Conservation (phyloP, 108 stramenopile species). For the Cyclotella cryptica region DNA sequence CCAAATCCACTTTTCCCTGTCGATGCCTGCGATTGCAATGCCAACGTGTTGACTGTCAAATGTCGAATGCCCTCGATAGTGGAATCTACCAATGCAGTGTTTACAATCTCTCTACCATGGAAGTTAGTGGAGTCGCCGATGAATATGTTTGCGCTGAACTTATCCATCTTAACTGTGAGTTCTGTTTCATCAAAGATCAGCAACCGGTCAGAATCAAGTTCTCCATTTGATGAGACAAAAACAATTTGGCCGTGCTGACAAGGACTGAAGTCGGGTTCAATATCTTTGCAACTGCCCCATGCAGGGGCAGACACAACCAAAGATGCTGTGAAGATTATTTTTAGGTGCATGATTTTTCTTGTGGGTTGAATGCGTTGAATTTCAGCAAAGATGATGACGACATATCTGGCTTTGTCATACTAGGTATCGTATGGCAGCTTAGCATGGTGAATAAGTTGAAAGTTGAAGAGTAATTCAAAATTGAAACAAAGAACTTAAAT, state of each 20-base stretch:
- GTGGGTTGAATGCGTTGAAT: no score
- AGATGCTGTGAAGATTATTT: not conserved
- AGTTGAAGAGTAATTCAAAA: no score
- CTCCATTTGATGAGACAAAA: conserved; percentile 19
- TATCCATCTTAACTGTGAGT: conserved; percentile 22
- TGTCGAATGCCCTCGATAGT: conserved; percentile 46
- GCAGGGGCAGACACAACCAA: not conserved
- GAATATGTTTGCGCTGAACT: conserved; percentile 30
- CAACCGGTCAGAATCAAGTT: conserved; percentile 2
- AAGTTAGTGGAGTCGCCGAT: conserved; percentile 53
- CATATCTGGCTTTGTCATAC: no score
- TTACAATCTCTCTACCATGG: conserved; percentile 38
- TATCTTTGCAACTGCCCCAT: conserved; percentile 1
- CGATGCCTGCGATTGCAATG: conserved; percentile 23
- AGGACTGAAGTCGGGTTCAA: not conserved
- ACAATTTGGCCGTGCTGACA: conserved; percentile 1
- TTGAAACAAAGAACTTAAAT: no score
- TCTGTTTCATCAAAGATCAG: conserved; percentile 12
- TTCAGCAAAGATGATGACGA: no score
- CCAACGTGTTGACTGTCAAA: conserved; percentile 42
- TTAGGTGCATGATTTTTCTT: not conserved
- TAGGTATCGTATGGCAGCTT: no score
- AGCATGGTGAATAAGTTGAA: no score
- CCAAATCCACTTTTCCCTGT: conserved; percentile 33
- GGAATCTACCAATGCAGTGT: conserved; percentile 35